Conservation (phyloP, 192 early-diverging fungal species). For the Geranomyces michiganensis region DNA sequence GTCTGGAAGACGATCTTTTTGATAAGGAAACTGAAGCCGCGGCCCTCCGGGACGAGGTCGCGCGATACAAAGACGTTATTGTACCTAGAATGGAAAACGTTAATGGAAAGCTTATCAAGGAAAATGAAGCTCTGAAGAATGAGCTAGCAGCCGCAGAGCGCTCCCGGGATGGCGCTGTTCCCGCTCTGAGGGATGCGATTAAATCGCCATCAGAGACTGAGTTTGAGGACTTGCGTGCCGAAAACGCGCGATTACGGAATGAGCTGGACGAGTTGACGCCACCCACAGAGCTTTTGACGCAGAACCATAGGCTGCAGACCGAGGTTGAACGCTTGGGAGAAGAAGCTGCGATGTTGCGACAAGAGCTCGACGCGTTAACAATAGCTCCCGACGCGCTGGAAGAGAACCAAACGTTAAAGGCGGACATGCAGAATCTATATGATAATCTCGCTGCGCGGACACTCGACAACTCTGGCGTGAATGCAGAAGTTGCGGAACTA, state of each 20-base stretch:
- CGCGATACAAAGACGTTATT: constrained; percentile 17
- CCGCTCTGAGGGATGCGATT: neutral
- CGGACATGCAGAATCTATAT: neutral
- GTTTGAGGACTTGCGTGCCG: neutral
- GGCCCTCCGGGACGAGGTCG: constrained; percentile 3
- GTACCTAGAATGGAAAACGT: constrained; percentile 32
- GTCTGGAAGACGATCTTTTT: constrained; percentile 33
- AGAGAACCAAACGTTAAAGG: neutral
- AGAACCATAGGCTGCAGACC: neutral
- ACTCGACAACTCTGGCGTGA: neutral
- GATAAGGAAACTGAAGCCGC: constrained; percentile 18
- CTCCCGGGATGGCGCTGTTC: neutral
- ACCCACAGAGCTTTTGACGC: neutral
- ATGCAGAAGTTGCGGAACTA: neutral
- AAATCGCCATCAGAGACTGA: neutral
- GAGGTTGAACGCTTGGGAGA: neutral
- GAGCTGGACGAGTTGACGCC: neutral
- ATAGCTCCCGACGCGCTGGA: neutral
- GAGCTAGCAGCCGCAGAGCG: neutral
- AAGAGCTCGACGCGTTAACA: neutral
- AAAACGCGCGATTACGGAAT: neutral
- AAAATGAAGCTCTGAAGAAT: constrained; percentile 22
- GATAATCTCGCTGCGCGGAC: neutral
- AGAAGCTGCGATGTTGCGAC: neutral
- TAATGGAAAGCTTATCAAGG: constrained; percentile 24